Evolutionary conservation across 2,329 filamentous ascomycete species (phyloP), one percentile per base, ranked within the genome.

Genomic region (Diaporthe velutina): DNA sequence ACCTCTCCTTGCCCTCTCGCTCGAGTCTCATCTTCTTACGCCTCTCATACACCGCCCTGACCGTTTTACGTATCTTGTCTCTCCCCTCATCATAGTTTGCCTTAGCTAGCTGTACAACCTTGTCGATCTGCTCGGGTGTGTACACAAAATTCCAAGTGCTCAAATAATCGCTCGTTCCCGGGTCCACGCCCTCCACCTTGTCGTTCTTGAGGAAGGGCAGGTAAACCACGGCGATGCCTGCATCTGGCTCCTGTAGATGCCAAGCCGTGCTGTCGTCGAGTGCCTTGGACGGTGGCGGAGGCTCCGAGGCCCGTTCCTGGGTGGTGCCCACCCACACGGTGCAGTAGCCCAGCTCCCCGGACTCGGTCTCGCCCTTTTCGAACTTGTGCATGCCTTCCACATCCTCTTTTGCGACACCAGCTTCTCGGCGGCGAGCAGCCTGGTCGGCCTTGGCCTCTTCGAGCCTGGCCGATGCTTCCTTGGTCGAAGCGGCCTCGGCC

Each of bases 121-220:
- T 90, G 79, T 98, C 96, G 70, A 99, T 92, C 83, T 99, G 93
- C 74, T 97, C 93, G 0, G 95, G 93, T 2, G 94, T 97, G 83
- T 98, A 99, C 40, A 98, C 92, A 82, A 98, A 98, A 82, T 99
- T 99, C 97, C 97, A 99, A 0, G 97, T 99, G 78, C 92, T 95
- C 86, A 98, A 91, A 83, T 95, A 98, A 75, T 98, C 95, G 71
- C 91, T 94, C 3, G 90, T 90, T 33, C 92, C 92, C 0, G 97
- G 97, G 78, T 98, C 93, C n/a, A 98, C 93, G 57, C 91, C 94
- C 0, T 92, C 90, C 0, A 95, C 93, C 75, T 93, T 93, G 0
- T 93, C 89, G 82, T 99, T 98, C 38, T 93, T 90, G 19, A 98
- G 87, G 76, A 98, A 93, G 0, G 97, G 97, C 80, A 98, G 93